phyloP scores from a whole-genome alignment of 805 yeast species.

The Starmerella kuoi region DNA sequence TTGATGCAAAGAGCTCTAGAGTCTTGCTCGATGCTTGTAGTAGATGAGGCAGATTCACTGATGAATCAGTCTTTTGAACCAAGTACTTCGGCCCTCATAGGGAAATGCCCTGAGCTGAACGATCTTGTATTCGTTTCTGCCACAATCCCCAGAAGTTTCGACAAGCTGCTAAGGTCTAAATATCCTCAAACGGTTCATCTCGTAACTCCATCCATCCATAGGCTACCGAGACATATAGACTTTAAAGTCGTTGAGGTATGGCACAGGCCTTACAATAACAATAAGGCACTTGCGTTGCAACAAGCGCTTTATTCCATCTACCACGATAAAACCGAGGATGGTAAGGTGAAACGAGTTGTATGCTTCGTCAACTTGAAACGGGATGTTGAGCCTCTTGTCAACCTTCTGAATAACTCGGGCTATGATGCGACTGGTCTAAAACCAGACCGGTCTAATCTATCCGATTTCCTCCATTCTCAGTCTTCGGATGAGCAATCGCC shows the following conservation, averaged over 20 bases:
- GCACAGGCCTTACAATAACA: constrained; percentile 68
- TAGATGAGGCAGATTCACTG: constrained; percentile 90
- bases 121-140: constrained; percentile 77
- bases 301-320: constrained; percentile 79
- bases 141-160: constrained; percentile 72
- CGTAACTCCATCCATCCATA: constrained; percentile 72
- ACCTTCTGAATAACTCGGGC: constrained; percentile 39
- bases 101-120: constrained; percentile 39
- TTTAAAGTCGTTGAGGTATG: constrained; percentile 67
- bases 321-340: constrained; percentile 69
- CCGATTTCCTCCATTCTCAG: constrained; percentile 39
- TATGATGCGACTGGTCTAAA: constrained; percentile 53
- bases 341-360: constrained; percentile 62
- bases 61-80: constrained; percentile 69
- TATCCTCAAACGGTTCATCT: constrained; percentile 59
- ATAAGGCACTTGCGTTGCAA: constrained; percentile 71
- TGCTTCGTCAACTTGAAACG: constrained; percentile 73
- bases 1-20: constrained; percentile 27
- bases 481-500: constrained; percentile 9
- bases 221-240: constrained; percentile 63
- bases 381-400: constrained; percentile 48
- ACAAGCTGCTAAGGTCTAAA: constrained; percentile 42
- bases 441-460: constrained; percentile 37
- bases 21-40: constrained; percentile 49
- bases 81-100: constrained; percentile 48